Conservation (phyloP, 139 green algal species). For the Edaphochlamys debaryana region DNA sequence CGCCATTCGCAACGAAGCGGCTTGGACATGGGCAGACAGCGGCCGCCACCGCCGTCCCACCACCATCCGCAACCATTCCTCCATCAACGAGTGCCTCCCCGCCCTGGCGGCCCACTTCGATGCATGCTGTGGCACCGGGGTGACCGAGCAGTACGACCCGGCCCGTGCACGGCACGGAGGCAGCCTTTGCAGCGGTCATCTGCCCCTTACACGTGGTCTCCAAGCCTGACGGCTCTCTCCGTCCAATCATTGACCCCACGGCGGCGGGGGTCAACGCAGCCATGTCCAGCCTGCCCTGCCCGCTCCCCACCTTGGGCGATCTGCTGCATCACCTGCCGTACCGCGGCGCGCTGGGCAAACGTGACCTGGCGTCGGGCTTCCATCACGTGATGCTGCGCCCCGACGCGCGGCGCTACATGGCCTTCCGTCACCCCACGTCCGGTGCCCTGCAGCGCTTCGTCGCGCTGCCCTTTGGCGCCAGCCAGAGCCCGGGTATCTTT, state of each 20-base stretch:
- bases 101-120: background rate
- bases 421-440: background rate
- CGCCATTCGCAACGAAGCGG: background rate
- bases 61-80: background rate
- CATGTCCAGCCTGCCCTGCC: constrained; percentile 6
- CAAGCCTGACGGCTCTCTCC: background rate
- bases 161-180: background rate
- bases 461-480: constrained; percentile 5
- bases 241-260: constrained; percentile 7
- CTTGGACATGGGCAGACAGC: background rate
- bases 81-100: background rate
- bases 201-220: background rate
- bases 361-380: background rate
- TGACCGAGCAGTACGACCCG: constrained; percentile 5
- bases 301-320: background rate
- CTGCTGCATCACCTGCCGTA: background rate
- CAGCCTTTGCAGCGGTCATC: background rate
- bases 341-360: background rate
- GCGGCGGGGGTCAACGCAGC: background rate
- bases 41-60: background rate
- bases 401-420: background rate
- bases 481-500: background rate
- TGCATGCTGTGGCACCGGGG: background rate
- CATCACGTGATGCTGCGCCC: background rate
- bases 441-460: background rate